Evolutionary conservation across 2,329 filamentous ascomycete species (phyloP).

Genomic region (Alternaria metachromatica): DNA sequence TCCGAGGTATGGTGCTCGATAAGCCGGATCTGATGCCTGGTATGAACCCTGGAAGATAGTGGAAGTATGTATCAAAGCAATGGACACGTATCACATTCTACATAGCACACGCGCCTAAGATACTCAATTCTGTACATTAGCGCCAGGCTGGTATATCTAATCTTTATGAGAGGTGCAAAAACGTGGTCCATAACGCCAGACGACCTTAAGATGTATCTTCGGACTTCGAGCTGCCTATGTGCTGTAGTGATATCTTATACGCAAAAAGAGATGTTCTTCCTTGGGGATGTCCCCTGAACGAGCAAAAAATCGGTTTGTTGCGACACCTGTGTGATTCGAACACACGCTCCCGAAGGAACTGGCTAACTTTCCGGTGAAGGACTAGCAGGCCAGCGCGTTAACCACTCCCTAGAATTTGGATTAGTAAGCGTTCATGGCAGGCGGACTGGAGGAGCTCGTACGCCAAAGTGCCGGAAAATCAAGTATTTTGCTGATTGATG

Average conservation of each 20-base stretch:
- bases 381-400: conserved; percentile 38
- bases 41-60: conserved; percentile 64
- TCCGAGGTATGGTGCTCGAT: conserved; percentile 89
- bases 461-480: conserved; percentile 11
- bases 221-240: too few relatives aligned
- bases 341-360: conserved; percentile 40
- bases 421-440: neutral
- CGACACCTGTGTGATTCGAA: conserved; percentile 40
- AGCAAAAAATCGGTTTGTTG: conserved; percentile 12
- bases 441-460: too few relatives aligned
- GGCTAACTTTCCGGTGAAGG: conserved; percentile 23
- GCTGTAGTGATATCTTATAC: too few relatives aligned
- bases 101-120: too few relatives aligned
- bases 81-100: neutral
- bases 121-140: too few relatives aligned
- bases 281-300: too few relatives aligned
- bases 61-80: neutral
- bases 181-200: too few relatives aligned
- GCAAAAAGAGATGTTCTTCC: neutral
- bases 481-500: neutral
- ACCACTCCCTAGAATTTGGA: conserved; percentile 20
- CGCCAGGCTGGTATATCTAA: too few relatives aligned
- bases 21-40: conserved; percentile 89
- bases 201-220: too few relatives aligned
- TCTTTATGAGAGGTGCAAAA: too few relatives aligned